phyloP scores from a whole-genome alignment of 2,329 filamentous ascomycete species.

The Orbilia ellipsospora region DNA sequence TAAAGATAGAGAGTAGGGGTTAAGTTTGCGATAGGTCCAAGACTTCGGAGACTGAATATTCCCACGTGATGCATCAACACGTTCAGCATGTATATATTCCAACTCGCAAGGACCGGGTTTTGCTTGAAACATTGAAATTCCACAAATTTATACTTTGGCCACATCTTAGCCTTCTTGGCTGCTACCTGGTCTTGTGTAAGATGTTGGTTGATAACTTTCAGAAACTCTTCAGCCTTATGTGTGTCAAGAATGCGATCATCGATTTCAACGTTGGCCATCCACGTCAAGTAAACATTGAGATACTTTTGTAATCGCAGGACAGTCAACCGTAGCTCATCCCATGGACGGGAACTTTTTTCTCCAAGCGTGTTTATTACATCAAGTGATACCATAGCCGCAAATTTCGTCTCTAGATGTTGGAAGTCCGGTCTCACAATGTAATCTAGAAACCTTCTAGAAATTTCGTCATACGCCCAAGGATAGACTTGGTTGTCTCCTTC shows the following conservation, averaged over 20 bases:
- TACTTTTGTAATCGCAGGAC: too few relatives aligned
- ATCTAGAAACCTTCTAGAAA: too few relatives aligned
- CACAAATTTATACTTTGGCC: background rate
- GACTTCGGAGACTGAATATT: background rate
- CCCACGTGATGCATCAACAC: constrained; percentile 2
- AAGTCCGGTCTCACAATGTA: too few relatives aligned
- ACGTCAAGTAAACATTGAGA: too few relatives aligned
- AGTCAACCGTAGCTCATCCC: background rate
- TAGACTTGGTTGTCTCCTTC: constrained; percentile 12
- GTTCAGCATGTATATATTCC: constrained; percentile 7
- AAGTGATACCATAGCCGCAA: constrained; percentile 5
- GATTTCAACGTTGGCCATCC: too few relatives aligned
- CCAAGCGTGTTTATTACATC: background rate
- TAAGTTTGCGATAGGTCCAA: too few relatives aligned
- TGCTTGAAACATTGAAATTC: constrained; percentile 11
- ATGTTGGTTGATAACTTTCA: too few relatives aligned
- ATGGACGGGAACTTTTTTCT: background rate
- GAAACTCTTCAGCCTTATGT: too few relatives aligned
- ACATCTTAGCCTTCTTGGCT: background rate
- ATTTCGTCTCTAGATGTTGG: constrained; percentile 6
- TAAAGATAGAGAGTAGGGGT: constrained; percentile 7
- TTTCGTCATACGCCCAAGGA: too few relatives aligned
- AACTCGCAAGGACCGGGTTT: background rate
- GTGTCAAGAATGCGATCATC: too few relatives aligned
- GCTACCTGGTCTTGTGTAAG: background rate